phyloP scores from a whole-genome alignment of 1,139 yeast genomes.

The Torulaspora pretoriensis region DNA sequence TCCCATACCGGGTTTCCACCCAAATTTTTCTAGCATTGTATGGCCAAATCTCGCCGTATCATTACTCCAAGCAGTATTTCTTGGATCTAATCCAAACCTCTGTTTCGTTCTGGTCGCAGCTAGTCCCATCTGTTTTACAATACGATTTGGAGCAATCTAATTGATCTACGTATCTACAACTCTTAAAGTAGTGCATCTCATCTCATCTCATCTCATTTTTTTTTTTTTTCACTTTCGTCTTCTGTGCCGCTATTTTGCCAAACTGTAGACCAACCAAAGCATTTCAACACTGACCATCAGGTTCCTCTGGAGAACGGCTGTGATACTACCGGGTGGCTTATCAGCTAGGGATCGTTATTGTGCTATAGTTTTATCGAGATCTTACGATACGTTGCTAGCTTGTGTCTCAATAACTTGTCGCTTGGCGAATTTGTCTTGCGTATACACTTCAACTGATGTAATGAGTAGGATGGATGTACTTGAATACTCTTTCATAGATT shows the following conservation, averaged over 20 bases:
- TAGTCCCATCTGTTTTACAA: constrained; percentile 62
- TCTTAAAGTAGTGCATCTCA: constrained; percentile 1
- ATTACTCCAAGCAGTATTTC: constrained; percentile 94
- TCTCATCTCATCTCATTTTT: constrained; percentile 9
- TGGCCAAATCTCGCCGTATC: constrained; percentile 84
- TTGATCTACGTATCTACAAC: neutral
- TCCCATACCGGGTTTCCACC: constrained; percentile 92
- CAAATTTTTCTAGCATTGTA: constrained; percentile 71
- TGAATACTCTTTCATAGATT: too few relatives aligned
- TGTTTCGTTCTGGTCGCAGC: constrained; percentile 83
- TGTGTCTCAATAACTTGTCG: too few relatives aligned
- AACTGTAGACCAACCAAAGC: neutral
- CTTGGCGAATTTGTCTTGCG: too few relatives aligned
- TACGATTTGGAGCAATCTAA: neutral
- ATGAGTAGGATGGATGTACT: too few relatives aligned
- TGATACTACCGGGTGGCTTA: too few relatives aligned
- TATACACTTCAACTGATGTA: too few relatives aligned
- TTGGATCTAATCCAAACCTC: constrained; percentile 86
- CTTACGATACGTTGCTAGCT: too few relatives aligned
- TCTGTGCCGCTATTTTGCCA: neutral
- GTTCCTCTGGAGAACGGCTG: too few relatives aligned
- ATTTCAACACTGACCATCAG: too few relatives aligned
- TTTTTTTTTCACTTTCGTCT: constrained; percentile 7
- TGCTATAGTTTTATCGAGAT: too few relatives aligned
- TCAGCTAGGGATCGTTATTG: too few relatives aligned